phyloP scores from a whole-genome alignment of 768 basidiomycete species.

The Termitomyces sp. region DNA sequence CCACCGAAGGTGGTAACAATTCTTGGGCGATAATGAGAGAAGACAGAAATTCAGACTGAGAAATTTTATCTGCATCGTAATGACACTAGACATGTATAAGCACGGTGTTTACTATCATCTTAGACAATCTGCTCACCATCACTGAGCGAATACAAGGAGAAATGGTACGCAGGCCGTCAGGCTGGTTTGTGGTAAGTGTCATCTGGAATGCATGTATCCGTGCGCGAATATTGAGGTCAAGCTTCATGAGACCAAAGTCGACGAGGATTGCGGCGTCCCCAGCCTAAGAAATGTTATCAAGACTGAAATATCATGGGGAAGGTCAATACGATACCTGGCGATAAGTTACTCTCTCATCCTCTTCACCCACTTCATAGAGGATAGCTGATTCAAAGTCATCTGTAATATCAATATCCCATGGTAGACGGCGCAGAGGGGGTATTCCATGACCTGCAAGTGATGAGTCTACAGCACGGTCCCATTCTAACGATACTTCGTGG shows the following conservation, averaged over 20 bases:
- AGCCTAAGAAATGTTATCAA: constrained; percentile 33
- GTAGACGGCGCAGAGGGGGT: not conserved
- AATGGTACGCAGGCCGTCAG: constrained; percentile 36
- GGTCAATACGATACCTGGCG: constrained; percentile 41
- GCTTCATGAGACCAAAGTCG: constrained; percentile 54
- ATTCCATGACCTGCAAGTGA: not conserved
- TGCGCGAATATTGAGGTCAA: constrained; percentile 52
- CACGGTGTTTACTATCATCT: not conserved
- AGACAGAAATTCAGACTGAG: constrained; percentile 41
- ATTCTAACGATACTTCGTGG: not conserved
- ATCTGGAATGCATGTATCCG: constrained; percentile 55
- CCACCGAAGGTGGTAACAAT: constrained; percentile 35
- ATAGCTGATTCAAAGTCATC: not conserved
- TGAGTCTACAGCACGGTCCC: not conserved
- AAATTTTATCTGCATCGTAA: constrained; percentile 40
- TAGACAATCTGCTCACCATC: constrained; percentile 57
- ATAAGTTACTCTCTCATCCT: constrained; percentile 35
- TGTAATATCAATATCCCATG: not conserved
- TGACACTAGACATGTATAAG: constrained; percentile 12
- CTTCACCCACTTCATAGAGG: not conserved
- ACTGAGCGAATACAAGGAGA: constrained; percentile 56
- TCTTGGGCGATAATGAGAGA: constrained; percentile 35
- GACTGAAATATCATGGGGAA: not conserved
- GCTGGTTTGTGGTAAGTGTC: constrained; percentile 25
- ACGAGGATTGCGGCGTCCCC: constrained; percentile 63